Conservation (phyloP, 2,329 filamentous ascomycete genomes). For the Graphilbum fragrans region DNA sequence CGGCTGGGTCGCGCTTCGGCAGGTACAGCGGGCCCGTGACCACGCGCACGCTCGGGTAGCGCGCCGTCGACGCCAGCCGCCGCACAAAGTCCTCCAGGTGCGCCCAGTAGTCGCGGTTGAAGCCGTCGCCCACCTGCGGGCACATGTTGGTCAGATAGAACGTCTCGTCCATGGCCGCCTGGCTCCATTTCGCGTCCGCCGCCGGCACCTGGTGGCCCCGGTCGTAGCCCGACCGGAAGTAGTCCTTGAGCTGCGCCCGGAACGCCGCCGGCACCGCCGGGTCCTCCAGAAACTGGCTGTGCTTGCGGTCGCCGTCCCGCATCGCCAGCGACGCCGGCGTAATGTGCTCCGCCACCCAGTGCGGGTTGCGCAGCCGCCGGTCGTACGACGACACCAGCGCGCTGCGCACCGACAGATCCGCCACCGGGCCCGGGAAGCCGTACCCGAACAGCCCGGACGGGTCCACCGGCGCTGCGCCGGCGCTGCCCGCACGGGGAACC, state of each 20-base stretch:
- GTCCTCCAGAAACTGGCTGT: conserved; percentile 79
- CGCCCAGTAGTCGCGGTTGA: conserved; percentile 98
- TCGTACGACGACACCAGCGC: conserved; percentile 83
- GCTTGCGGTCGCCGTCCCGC: conserved; percentile 61
- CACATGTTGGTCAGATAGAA: conserved; percentile 96
- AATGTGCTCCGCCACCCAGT: conserved; percentile 95
- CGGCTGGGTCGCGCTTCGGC: conserved; percentile 64
- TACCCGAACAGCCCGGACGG: conserved; percentile 70
- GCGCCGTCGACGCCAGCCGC: conserved; percentile 49
- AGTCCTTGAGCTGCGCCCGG: conserved; percentile 83
- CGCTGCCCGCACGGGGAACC: conserved; percentile 14
- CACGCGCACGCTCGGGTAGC: conserved; percentile 78
- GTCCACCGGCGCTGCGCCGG: conserved; percentile 43
- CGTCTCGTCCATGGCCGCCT: conserved; percentile 87
- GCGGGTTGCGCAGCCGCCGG: conserved; percentile 78
- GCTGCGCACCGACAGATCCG: conserved; percentile 65
- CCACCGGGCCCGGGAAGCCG: conserved; percentile 82
- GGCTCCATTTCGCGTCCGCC: conserved; percentile 91
- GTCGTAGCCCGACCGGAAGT: conserved; percentile 90
- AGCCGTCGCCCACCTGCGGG: conserved; percentile 93
- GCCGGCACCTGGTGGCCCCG: conserved; percentile 94
- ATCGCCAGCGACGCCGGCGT: conserved; percentile 69
- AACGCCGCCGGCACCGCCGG: conserved; percentile 68
- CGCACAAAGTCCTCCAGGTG: conserved; percentile 98
- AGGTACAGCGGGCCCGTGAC: conserved; percentile 92